phyloP scores from a whole-genome alignment of 371 early-diverging fungal genomes.

The Syncephalis fuscata region DNA sequence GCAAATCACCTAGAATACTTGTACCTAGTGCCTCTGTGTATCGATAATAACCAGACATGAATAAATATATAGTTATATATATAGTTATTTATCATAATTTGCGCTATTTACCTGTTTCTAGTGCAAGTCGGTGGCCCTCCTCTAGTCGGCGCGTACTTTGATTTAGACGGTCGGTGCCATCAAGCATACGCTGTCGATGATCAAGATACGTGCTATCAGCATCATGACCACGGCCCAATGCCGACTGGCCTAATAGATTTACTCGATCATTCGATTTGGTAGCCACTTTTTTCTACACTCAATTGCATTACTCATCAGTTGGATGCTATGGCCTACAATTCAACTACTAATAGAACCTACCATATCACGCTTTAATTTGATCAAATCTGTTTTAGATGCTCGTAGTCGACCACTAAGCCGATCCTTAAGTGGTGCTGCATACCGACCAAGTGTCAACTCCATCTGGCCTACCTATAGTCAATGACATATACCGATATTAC shows the following conservation, averaged over 20 bases:
- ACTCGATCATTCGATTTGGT: conserved; percentile 32
- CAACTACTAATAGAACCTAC: conserved; percentile 7
- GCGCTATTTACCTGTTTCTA: conserved; percentile 73
- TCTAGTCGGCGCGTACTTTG: conserved; percentile 62
- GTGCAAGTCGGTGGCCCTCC: conserved; percentile 74
- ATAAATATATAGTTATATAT: too few species aligned
- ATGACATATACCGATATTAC: background rate
- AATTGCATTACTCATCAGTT: background rate
- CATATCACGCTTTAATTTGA: too few species aligned
- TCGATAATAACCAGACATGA: too few species aligned
- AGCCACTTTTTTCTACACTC: conserved; percentile 1
- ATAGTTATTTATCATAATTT: background rate
- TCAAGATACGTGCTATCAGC: conserved; percentile 50
- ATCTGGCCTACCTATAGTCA: conserved; percentile 66
- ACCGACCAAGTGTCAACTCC: conserved; percentile 75
- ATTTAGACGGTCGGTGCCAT: conserved; percentile 70
- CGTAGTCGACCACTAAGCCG: conserved; percentile 55
- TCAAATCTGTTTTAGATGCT: conserved; percentile 10
- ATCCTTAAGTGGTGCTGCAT: conserved; percentile 42
- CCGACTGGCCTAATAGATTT: conserved; percentile 36
- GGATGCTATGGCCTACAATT: background rate
- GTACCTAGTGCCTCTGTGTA: conserved; percentile 60
- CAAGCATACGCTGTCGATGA: conserved; percentile 65
- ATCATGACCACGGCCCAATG: conserved; percentile 16
- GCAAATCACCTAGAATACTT: conserved; percentile 58